phyloP scores from a whole-genome alignment of 441 rosid species.

The Melastoma candidum region DNA sequence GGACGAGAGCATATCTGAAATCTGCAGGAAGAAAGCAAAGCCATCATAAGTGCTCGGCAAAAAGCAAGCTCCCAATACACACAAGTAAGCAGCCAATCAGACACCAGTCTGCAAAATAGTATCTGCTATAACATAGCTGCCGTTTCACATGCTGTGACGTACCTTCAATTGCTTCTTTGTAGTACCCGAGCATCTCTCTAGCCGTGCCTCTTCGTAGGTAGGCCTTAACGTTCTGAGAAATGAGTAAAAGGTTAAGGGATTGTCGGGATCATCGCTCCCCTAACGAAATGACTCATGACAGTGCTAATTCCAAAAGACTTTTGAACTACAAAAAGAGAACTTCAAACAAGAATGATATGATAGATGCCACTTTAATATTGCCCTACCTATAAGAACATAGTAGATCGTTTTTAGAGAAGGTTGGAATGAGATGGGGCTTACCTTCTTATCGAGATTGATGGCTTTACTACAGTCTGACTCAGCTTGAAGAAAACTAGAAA shows the following conservation, averaged over 20 bases:
- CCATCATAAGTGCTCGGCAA: constrained; percentile 4
- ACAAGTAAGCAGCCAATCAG: background rate
- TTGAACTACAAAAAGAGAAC: too few species aligned
- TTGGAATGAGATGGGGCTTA: constrained; percentile 15
- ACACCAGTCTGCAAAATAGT: too few species aligned
- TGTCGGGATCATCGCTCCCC: too few species aligned
- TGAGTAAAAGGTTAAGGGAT: background rate
- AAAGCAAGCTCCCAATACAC: background rate
- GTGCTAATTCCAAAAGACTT: too few species aligned
- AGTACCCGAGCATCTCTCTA: constrained; percentile 72
- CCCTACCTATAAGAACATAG: too few species aligned
- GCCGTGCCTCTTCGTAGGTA: constrained; percentile 95
- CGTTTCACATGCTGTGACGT: constrained; percentile 1
- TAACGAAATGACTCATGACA: too few species aligned
- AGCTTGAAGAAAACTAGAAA: constrained; percentile 68
- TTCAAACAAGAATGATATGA: too few species aligned
- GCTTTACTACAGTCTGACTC: constrained; percentile 87
- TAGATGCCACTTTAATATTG: too few species aligned
- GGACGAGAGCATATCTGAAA: constrained; percentile 65
- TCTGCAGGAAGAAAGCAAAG: constrained; percentile 32
- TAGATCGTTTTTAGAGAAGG: too few species aligned
- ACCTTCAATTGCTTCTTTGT: constrained; percentile 86
- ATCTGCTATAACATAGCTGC: too few species aligned
- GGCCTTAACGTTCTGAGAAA: constrained; percentile 73
- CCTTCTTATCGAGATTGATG: constrained; percentile 85